Evolutionary conservation across 768 basidiomycete species (phyloP).

Genomic region (Auriscalpium orientale): DNA sequence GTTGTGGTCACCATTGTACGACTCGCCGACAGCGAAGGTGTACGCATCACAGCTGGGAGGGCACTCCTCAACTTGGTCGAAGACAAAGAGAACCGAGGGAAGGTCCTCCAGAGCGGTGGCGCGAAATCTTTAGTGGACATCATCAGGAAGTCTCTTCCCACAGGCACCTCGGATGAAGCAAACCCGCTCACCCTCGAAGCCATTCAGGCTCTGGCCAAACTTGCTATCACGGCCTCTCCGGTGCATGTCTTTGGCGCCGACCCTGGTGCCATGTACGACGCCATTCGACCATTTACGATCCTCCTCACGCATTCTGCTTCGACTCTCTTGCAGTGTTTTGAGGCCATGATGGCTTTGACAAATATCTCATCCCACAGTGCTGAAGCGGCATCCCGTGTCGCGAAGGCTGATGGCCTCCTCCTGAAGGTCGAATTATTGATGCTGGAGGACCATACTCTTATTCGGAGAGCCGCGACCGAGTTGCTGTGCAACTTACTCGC

Average conservation of each 20-base stretch:
- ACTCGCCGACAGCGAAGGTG: conserved; percentile 53
- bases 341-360: conserved; percentile 92
- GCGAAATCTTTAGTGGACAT: conserved; percentile 55
- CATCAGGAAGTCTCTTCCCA: conserved; percentile 42
- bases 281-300: conserved; percentile 72
- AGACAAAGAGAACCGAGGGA: conserved; percentile 69
- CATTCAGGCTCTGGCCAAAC: conserved; percentile 86
- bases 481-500: conserved; percentile 86
- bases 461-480: conserved; percentile 85
- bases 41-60: conserved; percentile 51
- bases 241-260: conserved; percentile 87
- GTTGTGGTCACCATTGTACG: conserved; percentile 53
- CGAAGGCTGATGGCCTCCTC: conserved; percentile 49
- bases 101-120: conserved; percentile 72
- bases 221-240: conserved; percentile 88
- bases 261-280: conserved; percentile 67
- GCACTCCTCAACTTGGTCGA: conserved; percentile 67
- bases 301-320: conserved; percentile 65
- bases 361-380: conserved; percentile 80
- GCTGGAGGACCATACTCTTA: conserved; percentile 73
- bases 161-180: conserved; percentile 26
- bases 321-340: conserved; percentile 78
- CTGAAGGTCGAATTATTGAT: conserved; percentile 65
- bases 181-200: conserved; percentile 47
- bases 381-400: conserved; percentile 59